Evolutionary conservation across 2,329 filamentous ascomycete genomes (phyloP).

Genomic region (Didymella sp.): DNA sequence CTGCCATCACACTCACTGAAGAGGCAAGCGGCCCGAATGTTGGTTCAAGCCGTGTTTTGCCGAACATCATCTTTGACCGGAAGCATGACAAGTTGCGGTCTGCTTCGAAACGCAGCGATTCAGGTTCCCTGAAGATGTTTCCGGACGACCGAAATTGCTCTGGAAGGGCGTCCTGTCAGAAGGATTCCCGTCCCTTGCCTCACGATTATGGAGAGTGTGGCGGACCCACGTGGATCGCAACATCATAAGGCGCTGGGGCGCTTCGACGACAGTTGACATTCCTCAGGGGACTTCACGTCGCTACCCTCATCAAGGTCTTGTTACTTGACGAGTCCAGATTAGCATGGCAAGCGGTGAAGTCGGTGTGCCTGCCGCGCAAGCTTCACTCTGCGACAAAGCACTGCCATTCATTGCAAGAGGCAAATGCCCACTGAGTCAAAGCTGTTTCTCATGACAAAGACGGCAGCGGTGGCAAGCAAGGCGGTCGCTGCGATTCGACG

Average conservation of each 20-base stretch:
- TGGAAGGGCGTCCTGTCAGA: background rate
- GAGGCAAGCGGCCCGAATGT: constrained; percentile 24
- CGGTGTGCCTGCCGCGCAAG: constrained; percentile 17
- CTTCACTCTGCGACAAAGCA: constrained; percentile 25
- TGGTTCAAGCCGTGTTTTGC: constrained; percentile 30
- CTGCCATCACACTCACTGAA: constrained; percentile 26
- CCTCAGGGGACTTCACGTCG: constrained; percentile 9
- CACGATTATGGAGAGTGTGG: constrained; percentile 21
- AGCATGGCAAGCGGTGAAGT: constrained; percentile 22
- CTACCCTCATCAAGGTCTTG: constrained; percentile 1
- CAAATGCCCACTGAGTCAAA: constrained; percentile 6
- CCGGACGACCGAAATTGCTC: constrained; percentile 24
- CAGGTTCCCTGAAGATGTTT: constrained; percentile 24
- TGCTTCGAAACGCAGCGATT: constrained; percentile 24
- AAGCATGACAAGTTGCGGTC: constrained; percentile 31
- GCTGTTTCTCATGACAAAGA: constrained; percentile 10
- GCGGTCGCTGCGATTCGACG: constrained; percentile 10
- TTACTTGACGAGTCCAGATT: constrained; percentile 21
- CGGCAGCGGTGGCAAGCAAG: constrained; percentile 18
- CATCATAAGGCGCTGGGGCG: constrained; percentile 22
- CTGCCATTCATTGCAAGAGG: constrained; percentile 6
- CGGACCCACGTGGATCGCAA: constrained; percentile 28
- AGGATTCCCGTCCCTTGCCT: constrained; percentile 14
- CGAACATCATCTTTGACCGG: constrained; percentile 25
- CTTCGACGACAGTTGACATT: constrained; percentile 9